Evolutionary conservation across 2,329 filamentous ascomycete genomes (phyloP).

Genomic region (Aschersonia sp.): DNA sequence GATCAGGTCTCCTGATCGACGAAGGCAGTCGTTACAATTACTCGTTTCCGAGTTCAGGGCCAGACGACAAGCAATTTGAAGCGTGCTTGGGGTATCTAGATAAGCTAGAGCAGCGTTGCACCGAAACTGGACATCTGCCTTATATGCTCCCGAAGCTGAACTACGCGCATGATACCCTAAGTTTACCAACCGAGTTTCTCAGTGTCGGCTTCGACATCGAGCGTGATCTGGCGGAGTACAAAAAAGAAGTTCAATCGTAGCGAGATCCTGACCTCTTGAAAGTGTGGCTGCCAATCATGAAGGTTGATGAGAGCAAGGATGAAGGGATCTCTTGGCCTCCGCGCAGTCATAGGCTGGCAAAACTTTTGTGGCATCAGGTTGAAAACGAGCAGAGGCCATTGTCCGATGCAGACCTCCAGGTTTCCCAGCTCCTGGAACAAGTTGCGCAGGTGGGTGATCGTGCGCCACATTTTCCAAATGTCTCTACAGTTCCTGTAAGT

Average conservation of each 20-base stretch:
- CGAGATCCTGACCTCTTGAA: constrained; percentile 3
- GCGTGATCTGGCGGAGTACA: constrained; percentile 1
- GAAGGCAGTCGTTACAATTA: background rate
- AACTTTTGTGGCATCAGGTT: constrained; percentile 3
- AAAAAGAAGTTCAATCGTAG: constrained; percentile 1
- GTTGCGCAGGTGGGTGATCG: background rate
- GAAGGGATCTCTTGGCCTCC: constrained; percentile 3
- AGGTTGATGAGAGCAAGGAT: constrained; percentile 2
- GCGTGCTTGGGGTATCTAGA: background rate
- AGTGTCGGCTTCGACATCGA: background rate
- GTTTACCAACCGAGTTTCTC: constrained; percentile 1
- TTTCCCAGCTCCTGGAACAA: constrained; percentile 1
- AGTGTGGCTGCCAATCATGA: constrained; percentile 3
- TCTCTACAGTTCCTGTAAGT: background rate
- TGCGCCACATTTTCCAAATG: background rate
- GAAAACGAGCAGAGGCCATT: background rate
- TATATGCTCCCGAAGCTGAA: constrained; percentile 2
- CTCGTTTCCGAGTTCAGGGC: background rate
- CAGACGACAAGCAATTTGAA: background rate
- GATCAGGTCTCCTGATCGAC: background rate
- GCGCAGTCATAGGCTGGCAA: background rate
- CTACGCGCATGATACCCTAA: background rate
- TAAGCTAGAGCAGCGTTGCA: background rate
- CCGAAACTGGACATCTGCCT: background rate
- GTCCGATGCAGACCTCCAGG: background rate